A percentile compares a stretch with the other conserved stretches of the same genome.
These are phyloP conservation scores for Forsythia viridissima DNA, from an alignment of 257 asterid species.

Conservation along the genomic window DNA sequence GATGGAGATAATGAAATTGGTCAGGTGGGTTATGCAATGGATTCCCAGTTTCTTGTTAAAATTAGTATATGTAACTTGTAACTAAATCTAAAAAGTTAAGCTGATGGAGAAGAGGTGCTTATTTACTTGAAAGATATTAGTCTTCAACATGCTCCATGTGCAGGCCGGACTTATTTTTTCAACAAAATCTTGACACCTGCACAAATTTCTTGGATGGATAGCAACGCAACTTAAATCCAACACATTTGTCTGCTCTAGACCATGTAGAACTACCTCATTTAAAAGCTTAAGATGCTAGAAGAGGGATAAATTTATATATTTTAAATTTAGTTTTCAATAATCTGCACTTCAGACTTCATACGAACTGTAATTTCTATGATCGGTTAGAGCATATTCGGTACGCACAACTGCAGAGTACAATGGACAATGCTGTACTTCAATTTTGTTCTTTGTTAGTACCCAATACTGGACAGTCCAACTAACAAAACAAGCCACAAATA, in stretches of 20 bases:
- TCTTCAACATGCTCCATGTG: too few species aligned
- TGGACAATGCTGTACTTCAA: too few species aligned
- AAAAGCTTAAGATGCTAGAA: background rate
- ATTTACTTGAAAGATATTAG: too few species aligned
- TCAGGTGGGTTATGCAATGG: constrained; percentile 53
- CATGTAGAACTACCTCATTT: background rate
- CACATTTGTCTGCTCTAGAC: background rate
- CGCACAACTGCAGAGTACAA: background rate
- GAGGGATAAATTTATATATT: background rate
- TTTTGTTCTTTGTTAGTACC: background rate
- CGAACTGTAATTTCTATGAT: background rate
- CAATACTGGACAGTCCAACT: background rate
- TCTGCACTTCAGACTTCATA: background rate
- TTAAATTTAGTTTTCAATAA: background rate
- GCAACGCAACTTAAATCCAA: background rate
- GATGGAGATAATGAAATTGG: constrained; percentile 97
- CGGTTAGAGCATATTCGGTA: background rate
- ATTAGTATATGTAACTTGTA: too few species aligned
- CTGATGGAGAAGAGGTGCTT: too few species aligned
- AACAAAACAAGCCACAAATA: background rate
- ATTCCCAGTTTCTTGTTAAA: background rate
- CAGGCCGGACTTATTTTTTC: too few species aligned
- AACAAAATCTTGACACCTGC: too few species aligned
- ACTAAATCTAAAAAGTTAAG: too few species aligned
- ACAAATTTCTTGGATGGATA: background rate